Evolutionary conservation across 805 yeast species (phyloP).

Genomic region (Spathaspora gorwiae): DNA sequence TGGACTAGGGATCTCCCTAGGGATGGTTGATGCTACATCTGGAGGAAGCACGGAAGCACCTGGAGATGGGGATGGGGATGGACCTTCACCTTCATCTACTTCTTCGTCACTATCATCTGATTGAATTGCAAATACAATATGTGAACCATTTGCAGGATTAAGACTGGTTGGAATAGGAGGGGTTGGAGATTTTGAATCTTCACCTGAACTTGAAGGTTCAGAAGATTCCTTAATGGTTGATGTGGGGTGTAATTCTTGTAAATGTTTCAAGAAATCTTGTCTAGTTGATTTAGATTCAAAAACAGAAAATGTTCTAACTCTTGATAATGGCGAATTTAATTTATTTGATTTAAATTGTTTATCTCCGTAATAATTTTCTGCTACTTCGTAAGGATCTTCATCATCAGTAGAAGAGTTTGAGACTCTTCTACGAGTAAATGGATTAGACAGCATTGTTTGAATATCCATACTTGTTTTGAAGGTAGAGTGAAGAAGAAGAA

Average conservation of each 20-base stretch:
- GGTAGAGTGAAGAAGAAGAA: not conserved
- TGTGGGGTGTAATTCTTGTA: constrained; percentile 5
- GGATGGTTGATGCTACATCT: too few species aligned
- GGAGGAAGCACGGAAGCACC: not conserved
- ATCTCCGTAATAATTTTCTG: constrained; percentile 70
- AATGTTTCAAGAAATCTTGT: constrained; percentile 6
- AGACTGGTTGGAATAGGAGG: not conserved
- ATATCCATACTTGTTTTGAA: not conserved
- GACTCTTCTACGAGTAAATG: constrained; percentile 18
- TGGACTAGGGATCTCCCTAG: too few species aligned
- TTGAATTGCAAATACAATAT: not conserved
- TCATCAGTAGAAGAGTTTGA: constrained; percentile 37
- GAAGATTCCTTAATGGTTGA: constrained; percentile 6
- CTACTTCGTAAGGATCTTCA: constrained; percentile 64
- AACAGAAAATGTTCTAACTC: constrained; percentile 57
- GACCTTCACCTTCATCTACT: not conserved
- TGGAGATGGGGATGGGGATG: not conserved
- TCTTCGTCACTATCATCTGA: not conserved
- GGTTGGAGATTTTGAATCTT: constrained; percentile 3
- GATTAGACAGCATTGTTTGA: constrained; percentile 1
- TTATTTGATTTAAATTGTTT: constrained; percentile 29
- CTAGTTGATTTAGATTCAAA: constrained; percentile 15
- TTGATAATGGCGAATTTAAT: constrained; percentile 35
- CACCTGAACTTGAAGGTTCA: constrained; percentile 4
- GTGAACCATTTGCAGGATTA: not conserved